Percentiles rank a stretch among this genome's conserved stretches.
phyloP scores from a whole-genome alignment of 2,329 filamentous ascomycete species.

The Venturia asperata region DNA sequence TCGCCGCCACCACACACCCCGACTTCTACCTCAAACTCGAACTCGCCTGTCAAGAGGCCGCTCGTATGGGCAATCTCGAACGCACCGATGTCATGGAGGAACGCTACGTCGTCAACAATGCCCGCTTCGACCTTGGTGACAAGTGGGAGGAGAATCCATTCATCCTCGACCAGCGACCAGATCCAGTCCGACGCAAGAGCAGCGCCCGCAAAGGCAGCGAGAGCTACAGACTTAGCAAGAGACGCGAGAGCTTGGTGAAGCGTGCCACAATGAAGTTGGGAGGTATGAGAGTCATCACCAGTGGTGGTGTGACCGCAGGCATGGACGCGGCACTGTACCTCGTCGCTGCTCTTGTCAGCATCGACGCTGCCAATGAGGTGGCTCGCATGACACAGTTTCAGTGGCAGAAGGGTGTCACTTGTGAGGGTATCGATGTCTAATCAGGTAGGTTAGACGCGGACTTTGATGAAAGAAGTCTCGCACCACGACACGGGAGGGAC shows the following conservation, averaged over 20 bases:
- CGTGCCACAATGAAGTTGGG: constrained; percentile 67
- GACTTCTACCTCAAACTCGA: constrained; percentile 75
- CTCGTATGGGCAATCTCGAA: constrained; percentile 62
- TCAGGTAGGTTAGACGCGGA: constrained; percentile 13
- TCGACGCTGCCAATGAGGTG: constrained; percentile 68
- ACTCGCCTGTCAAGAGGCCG: constrained; percentile 68
- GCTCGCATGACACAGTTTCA: constrained; percentile 70
- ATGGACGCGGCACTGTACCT: constrained; percentile 80
- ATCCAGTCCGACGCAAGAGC: constrained; percentile 39
- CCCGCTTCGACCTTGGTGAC: constrained; percentile 72
- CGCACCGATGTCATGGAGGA: constrained; percentile 78
- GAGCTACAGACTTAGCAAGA: constrained; percentile 65
- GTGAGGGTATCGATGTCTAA: constrained; percentile 78
- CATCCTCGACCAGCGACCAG: constrained; percentile 66
- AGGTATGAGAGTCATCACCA: constrained; percentile 67
- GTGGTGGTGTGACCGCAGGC: constrained; percentile 70
- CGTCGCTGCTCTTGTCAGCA: constrained; percentile 72
- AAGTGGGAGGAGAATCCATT: constrained; percentile 79
- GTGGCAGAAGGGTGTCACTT: constrained; percentile 79
- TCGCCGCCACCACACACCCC: constrained; percentile 75
- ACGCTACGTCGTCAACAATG: constrained; percentile 85
- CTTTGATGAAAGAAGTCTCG: constrained; percentile 8
- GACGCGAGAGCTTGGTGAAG: constrained; percentile 73
- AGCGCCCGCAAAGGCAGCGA: constrained; percentile 68
- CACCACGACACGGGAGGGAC: neutral